These are phyloP conservation scores for Aspergillus novoparasiticus DNA, from an alignment of 2,329 filamentous ascomycete species.

Conservation along the genomic window DNA sequence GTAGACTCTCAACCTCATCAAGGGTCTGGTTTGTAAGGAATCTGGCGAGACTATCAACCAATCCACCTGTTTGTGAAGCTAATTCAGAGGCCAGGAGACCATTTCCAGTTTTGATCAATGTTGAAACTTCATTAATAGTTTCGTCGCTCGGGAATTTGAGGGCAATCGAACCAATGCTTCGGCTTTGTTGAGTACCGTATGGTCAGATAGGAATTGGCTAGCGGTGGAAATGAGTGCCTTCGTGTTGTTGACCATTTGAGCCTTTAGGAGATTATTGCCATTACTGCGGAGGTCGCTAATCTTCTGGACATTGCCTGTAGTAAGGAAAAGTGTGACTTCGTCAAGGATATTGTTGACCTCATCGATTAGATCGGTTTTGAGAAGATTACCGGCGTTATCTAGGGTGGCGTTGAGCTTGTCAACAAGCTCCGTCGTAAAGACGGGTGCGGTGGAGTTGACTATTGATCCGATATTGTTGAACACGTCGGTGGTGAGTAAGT, in stretches of 20 bases:
- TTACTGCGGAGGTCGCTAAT: neutral
- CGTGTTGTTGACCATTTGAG: neutral
- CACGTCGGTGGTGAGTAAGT: neutral
- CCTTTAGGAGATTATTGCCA: neutral
- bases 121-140: neutral
- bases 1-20: rapidly evolving
- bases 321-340: neutral
- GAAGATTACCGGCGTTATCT: neutral
- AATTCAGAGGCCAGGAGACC: neutral
- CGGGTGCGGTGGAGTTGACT: neutral
- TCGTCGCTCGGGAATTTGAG: neutral
- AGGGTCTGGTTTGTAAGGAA: neutral
- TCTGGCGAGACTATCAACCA: neutral
- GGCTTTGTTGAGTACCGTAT: neutral
- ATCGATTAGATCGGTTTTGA: rapidly evolving
- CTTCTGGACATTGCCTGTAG: neutral
- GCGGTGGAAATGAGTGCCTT: neutral
- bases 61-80: rapidly evolving
- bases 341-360: neutral
- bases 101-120: neutral
- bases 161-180: neutral
- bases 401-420: rapidly evolving
- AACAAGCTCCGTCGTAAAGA: neutral
- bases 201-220: neutral
- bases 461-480: neutral